A percentile compares a stretch with the other conserved stretches of the same genome.
phyloP scores from a whole-genome alignment of 192 early-diverging fungal species.

The Mortierella claussenii region DNA sequence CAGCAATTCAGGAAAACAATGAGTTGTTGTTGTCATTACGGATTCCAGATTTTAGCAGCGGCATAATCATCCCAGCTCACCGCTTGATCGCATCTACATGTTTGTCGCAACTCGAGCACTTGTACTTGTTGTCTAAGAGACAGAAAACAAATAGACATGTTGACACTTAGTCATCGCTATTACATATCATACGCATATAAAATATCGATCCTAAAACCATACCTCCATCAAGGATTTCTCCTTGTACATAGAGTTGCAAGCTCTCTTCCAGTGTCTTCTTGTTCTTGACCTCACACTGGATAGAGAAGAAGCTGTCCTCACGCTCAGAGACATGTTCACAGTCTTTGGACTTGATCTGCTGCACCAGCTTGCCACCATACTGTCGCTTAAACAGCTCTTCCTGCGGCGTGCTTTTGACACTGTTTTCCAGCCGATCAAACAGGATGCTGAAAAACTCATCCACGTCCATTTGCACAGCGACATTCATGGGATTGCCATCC shows the following conservation, averaged over 20 bases:
- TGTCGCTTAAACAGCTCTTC: conserved; percentile 62
- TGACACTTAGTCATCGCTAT: too few species aligned
- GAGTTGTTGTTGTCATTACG: too few species aligned
- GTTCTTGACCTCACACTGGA: conserved; percentile 69
- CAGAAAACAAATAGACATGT: not conserved
- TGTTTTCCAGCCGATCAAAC: conserved; percentile 65
- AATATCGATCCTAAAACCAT: too few species aligned
- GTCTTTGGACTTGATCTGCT: conserved; percentile 66
- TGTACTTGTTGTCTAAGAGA: conserved; percentile 60
- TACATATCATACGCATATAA: too few species aligned
- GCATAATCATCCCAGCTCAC: conserved; percentile 19
- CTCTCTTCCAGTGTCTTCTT: conserved; percentile 65
- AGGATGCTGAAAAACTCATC: conserved; percentile 70
- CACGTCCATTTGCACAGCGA: conserved; percentile 68
- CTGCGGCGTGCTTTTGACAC: conserved; percentile 57
- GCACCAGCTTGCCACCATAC: conserved; percentile 67
- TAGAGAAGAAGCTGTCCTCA: conserved; percentile 62
- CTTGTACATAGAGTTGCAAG: conserved; percentile 65
- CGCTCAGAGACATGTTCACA: conserved; percentile 64
- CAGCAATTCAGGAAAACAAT: conserved; percentile 17
- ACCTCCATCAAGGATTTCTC: conserved; percentile 67
- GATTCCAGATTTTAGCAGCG: too few species aligned
- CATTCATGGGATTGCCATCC: conserved; percentile 65
- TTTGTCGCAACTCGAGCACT: conserved; percentile 61
- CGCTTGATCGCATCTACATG: conserved; percentile 69